Base-by-base conservation (phyloP, 2,329 filamentous ascomycete species). In the Phoma sp. region DNA sequence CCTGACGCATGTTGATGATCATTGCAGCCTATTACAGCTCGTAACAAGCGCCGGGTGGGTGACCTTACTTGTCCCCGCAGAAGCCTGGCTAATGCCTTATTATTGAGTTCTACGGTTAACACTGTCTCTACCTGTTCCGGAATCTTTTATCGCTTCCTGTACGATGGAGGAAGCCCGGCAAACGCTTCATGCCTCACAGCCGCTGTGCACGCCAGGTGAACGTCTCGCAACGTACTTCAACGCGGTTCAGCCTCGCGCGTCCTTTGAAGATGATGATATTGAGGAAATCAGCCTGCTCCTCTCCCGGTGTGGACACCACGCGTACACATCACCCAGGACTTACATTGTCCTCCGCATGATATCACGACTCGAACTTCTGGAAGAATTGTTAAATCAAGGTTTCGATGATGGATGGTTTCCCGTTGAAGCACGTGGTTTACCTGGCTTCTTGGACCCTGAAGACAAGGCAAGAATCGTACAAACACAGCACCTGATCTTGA, bases 361-460 rank as follows among this genome's bases (percentile, higher is more conserved):
- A 6, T 56, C 60, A 5, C 36, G 53, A 3, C 46, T 71, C 9
- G 38, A 63, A 2, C 14, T 62, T 3, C 42, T 73, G 4, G 59
- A 67, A 9, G 29, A 30, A 11, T 53, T 72, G 20, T n/a, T 71
- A 15, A 48, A 57, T 1, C 32, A 53, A 28, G 66, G 64, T 7
- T 62, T 73, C 29, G 53, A 40, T 2, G 71, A 74, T 29, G 21
- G 56, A 34, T 73, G 56, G 56, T 68, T 74, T 33, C 70, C 70
- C 7, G 58, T 72, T 28, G 50, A 54, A 7, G 15, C 26, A 5
- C 47, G 30, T 14, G 29, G 47, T n/a, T 53, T 73, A n/a, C 69
- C 69, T 2, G 28, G 25, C 18, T 53, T 38, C 18, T 45, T 73
- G 2, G 42, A 43, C 21, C 56, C 59, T 2, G 47, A 25, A 2